These are phyloP conservation scores for Epichloe brachyelytri DNA, from an alignment of 2,329 filamentous ascomycete species.

Conservation along the genomic window DNA sequence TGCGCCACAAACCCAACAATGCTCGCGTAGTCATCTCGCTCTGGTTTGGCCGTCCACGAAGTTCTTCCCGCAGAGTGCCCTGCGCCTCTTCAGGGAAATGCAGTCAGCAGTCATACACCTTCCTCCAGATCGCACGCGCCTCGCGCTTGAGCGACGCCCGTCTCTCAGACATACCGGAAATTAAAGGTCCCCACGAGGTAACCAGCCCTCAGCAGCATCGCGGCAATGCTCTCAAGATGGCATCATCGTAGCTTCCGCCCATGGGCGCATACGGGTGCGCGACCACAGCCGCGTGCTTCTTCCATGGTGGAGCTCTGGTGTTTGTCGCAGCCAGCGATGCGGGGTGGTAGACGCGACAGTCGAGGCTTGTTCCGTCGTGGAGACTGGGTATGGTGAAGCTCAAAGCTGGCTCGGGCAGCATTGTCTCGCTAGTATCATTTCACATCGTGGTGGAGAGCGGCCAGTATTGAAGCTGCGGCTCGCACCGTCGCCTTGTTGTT, in stretches of 20 bases:
- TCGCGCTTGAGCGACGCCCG: background rate
- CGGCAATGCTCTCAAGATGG: slow-evolving; percentile 55
- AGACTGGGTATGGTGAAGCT: slow-evolving; percentile 74
- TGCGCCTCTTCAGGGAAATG: slow-evolving; percentile 52
- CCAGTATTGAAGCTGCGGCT: background rate
- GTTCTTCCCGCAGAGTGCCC: slow-evolving; percentile 62
- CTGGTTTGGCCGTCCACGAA: slow-evolving; percentile 75
- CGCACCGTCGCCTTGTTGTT: background rate
- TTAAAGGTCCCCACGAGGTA: slow-evolving; percentile 83
- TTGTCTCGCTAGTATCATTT: slow-evolving; percentile 13
- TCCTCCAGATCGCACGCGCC: background rate
- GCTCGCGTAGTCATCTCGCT: slow-evolving; percentile 70
- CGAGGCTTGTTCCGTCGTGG: slow-evolving; percentile 60
- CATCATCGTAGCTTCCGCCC: slow-evolving; percentile 76
- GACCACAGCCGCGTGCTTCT: slow-evolving; percentile 46
- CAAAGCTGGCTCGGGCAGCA: slow-evolving; percentile 44
- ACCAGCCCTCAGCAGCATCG: slow-evolving; percentile 52
- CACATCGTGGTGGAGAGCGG: background rate
- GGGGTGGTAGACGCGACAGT: slow-evolving; percentile 76
- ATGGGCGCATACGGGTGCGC: slow-evolving; percentile 87
- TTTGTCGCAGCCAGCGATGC: slow-evolving; percentile 25
- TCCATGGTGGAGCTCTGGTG: slow-evolving; percentile 26
- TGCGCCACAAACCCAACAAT: slow-evolving; percentile 68
- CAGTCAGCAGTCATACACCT: background rate
- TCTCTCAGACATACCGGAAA: slow-evolving; percentile 50